Conservation (phyloP, 1,139 yeast genomes). For the Hansenula sp. region DNA sequence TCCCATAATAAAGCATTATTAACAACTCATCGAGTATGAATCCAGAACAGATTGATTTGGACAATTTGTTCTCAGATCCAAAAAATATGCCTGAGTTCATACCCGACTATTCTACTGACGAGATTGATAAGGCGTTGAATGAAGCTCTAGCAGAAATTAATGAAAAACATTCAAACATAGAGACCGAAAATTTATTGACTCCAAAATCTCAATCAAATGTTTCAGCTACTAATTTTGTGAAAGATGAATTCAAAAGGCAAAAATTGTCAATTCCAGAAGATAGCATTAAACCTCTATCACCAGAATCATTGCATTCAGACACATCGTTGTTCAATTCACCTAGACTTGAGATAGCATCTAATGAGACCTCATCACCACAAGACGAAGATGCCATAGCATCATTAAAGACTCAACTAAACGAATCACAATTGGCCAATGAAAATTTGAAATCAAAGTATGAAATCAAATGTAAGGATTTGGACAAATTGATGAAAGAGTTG, state of each 20-base stretch:
- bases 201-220: neutral
- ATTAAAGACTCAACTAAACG: neutral
- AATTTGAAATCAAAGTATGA: constrained; percentile 28
- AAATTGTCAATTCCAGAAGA: neutral
- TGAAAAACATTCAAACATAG: constrained; percentile 7
- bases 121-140: constrained; percentile 12
- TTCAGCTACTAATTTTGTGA: neutral
- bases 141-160: constrained; percentile 20
- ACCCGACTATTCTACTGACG: constrained; percentile 5
- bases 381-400: neutral
- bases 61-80: constrained; percentile 10
- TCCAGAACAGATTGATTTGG: constrained; percentile 12
- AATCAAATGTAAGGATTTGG: constrained; percentile 27
- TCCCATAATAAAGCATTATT: neutral
- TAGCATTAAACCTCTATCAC: constrained; percentile 16
- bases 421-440: constrained; percentile 19
- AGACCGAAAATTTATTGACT: neutral
- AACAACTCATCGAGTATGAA: neutral
- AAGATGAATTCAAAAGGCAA: neutral
- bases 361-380: neutral
- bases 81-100: constrained; percentile 2
- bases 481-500: constrained; percentile 26
- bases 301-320: constrained; percentile 20
- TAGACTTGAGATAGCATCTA: neutral
- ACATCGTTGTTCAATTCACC: constrained; percentile 20